Conservation (phyloP, 805 yeast genomes). For the Nakazawaea ernobii region DNA sequence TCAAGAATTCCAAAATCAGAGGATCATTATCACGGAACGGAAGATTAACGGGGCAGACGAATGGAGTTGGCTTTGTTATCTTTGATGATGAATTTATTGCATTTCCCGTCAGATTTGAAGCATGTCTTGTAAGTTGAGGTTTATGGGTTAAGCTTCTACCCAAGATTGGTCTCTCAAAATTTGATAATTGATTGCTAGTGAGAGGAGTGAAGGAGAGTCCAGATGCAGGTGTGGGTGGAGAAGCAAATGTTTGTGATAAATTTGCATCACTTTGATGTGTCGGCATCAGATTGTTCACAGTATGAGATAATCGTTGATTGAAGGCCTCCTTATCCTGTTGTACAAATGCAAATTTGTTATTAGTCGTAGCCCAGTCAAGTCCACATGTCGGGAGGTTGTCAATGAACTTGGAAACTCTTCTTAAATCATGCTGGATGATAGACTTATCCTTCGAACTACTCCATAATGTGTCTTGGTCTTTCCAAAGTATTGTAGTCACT, state of each 20-base stretch:
- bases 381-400: constrained; percentile 49
- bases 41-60: constrained; percentile 34
- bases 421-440: constrained; percentile 42
- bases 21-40: constrained; percentile 39
- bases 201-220: constrained; percentile 12
- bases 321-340: constrained; percentile 43
- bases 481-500: constrained; percentile 54
- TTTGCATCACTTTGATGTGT: constrained; percentile 16
- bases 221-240: constrained; percentile 11
- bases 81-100: not conserved
- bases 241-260: not conserved
- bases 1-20: constrained; percentile 39
- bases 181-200: not conserved
- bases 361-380: constrained; percentile 52
- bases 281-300: constrained; percentile 10
- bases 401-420: constrained; percentile 33
- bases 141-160: constrained; percentile 13
- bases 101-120: constrained; percentile 12
- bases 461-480: constrained; percentile 39
- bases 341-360: constrained; percentile 43
- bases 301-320: constrained; percentile 17
- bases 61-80: constrained; percentile 20
- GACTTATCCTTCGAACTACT: constrained; percentile 46
- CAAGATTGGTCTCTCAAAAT: constrained; percentile 9
- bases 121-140: constrained; percentile 16